A percentile compares a stretch with the other conserved stretches of the same genome.
Conservation (phyloP, 345 rosid genomes). For the Syzygium aromaticum region DNA sequence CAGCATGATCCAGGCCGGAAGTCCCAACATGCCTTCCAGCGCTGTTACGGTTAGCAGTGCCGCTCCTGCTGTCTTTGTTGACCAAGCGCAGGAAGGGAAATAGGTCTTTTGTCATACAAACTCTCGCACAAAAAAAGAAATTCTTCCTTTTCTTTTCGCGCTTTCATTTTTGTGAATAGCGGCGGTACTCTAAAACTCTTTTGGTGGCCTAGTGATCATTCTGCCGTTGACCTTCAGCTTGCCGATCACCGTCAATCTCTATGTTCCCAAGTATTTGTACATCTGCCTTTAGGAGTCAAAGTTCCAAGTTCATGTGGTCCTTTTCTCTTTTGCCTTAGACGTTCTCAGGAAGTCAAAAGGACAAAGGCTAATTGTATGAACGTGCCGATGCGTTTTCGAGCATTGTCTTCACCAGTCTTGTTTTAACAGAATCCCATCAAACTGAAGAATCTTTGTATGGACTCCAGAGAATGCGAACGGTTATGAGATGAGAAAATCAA, state of each 20-base stretch:
- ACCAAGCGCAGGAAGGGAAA: background rate
- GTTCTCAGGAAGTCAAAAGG: background rate
- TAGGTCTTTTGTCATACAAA: background rate
- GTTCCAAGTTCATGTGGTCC: too few relatives aligned
- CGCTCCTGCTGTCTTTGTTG: background rate
- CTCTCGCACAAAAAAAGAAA: background rate
- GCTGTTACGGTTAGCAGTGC: background rate
- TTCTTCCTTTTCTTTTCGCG: background rate
- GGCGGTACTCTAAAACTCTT: background rate
- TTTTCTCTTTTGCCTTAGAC: background rate
- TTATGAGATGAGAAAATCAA: too few relatives aligned
- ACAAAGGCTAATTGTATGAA: background rate
- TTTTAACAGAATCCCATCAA: background rate
- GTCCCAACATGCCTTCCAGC: background rate
- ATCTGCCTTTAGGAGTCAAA: background rate
- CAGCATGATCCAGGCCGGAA: slow-evolving; percentile 2
- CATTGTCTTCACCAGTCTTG: background rate
- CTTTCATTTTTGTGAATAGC: background rate
- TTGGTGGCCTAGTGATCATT: background rate
- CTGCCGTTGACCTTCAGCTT: background rate
- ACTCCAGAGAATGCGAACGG: background rate
- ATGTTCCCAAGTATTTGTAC: background rate
- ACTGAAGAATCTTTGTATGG: background rate
- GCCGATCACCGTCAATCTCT: background rate
- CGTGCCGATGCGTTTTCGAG: too few relatives aligned